These are phyloP conservation scores for Prunus mira DNA, from an alignment of 306 rosid species.

Conservation along the genomic window DNA sequence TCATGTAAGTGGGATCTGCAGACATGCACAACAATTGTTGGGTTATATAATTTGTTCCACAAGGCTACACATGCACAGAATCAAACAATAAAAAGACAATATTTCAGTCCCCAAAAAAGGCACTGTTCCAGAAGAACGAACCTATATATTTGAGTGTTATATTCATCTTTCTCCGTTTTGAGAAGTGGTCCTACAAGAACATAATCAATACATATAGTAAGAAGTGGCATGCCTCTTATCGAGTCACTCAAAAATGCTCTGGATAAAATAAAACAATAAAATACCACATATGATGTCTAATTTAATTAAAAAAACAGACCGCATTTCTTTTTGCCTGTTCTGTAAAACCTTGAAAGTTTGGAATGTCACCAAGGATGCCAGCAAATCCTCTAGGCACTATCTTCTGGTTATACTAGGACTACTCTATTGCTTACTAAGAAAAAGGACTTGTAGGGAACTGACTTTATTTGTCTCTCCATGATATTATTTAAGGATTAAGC, in stretches of 20 bases:
- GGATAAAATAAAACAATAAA: neutral
- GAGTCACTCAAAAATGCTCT: neutral
- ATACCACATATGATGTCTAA: neutral
- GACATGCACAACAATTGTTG: slow-evolving; percentile 8
- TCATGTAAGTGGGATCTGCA: slow-evolving; percentile 83
- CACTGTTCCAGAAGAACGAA: slow-evolving; percentile 13
- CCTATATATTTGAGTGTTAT: slow-evolving; percentile 73
- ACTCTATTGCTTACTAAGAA: neutral
- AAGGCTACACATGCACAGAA: neutral
- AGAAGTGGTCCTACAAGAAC: slow-evolving; percentile 57
- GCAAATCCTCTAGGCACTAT: neutral
- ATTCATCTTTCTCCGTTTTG: slow-evolving; percentile 29
- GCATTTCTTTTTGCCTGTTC: neutral
- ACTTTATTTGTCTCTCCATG: neutral
- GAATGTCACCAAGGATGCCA: neutral
- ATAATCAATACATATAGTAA: neutral
- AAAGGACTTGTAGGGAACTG: neutral
- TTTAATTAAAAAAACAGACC: neutral
- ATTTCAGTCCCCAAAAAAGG: neutral
- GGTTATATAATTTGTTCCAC: neutral
- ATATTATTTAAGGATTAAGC: neutral
- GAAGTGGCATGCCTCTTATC: neutral
- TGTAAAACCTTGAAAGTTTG: neutral
- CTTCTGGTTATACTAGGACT: neutral
- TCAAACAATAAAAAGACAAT: neutral